Conservation (phyloP, 2,329 filamentous ascomycete genomes). For the Penicillium psychrosexuale region DNA sequence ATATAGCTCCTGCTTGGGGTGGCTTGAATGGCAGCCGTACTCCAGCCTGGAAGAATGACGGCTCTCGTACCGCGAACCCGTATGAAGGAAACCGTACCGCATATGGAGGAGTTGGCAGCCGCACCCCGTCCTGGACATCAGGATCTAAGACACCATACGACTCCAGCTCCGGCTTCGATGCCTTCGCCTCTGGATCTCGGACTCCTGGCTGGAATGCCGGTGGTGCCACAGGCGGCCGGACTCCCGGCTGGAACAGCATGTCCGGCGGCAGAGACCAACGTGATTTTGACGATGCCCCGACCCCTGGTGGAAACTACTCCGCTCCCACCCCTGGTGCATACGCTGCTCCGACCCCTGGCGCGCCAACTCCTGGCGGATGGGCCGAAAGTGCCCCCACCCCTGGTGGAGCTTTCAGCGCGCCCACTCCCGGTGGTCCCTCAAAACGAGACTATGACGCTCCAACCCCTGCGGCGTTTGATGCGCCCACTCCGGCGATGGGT, state of each 20-base stretch:
- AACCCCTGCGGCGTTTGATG: conserved; percentile 37
- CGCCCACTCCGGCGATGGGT: conserved; percentile 49
- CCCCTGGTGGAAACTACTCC: conserved; percentile 63
- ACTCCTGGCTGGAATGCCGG: conserved; percentile 69
- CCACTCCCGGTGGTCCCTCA: conserved; percentile 40
- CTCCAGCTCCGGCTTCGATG: conserved; percentile 63
- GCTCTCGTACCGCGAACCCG: conserved; percentile 54
- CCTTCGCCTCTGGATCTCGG: conserved; percentile 67
- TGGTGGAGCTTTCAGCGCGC: conserved; percentile 43
- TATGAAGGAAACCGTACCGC: conserved; percentile 71
- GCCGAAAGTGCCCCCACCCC: conserved; percentile 47
- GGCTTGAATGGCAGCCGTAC: conserved; percentile 48
- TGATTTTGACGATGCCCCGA: conserved; percentile 68
- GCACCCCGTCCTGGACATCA: conserved; percentile 75
- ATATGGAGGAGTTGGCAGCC: conserved; percentile 63
- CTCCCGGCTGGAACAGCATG: conserved; percentile 42
- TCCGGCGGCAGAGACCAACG: conserved; percentile 30
- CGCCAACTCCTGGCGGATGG: conserved; percentile 50
- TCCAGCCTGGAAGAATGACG: conserved; percentile 57
- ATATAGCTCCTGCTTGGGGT: conserved; percentile 42
- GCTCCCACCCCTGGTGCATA: conserved; percentile 64
- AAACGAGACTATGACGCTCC: conserved; percentile 28
- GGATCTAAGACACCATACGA: conserved; percentile 70
- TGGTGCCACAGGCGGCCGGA: conserved; percentile 46
- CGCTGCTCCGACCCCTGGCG: conserved; percentile 66